Evolutionary conservation across 2,329 filamentous ascomycete genomes (phyloP).

Genomic region (Claviceps fusiformis): DNA sequence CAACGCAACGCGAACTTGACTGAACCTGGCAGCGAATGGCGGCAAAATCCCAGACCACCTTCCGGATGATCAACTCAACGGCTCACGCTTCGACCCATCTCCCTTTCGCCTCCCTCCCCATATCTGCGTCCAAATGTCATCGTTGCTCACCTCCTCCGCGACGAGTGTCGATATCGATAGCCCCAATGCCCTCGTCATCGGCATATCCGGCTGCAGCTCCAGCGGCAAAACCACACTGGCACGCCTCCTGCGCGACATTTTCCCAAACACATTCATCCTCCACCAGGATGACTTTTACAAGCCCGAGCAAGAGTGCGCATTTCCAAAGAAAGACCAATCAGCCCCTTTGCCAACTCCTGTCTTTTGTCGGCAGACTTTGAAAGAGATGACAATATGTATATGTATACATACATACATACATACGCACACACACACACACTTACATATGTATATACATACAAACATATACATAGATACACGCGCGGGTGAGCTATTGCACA

Average conservation of each 20-base stretch:
- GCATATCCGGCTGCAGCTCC: constrained; percentile 79
- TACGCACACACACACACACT: not conserved
- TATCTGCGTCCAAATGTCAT: no score
- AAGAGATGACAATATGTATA: not conserved
- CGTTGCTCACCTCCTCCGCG: not conserved
- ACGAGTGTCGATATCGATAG: constrained; percentile 18
- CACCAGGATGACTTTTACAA: constrained; percentile 96
- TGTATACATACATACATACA: not conserved
- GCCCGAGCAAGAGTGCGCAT: constrained; percentile 53
- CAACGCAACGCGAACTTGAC: no score
- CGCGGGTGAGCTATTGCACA: not conserved
- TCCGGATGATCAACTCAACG: no score
- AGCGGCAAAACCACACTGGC: constrained; percentile 93
- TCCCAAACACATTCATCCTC: constrained; percentile 66
- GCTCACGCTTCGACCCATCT: no score
- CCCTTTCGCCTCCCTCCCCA: no score
- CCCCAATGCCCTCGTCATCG: constrained; percentile 50
- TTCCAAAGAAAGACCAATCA: no score
- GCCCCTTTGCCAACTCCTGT: no score
- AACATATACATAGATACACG: not conserved
- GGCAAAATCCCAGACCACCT: no score
- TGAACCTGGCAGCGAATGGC: no score
- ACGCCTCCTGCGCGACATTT: constrained; percentile 68
- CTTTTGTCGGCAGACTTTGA: no score
- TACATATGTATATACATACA: not conserved